phyloP scores from a whole-genome alignment of 805 yeast genomes.

The Clavispora vitiphila region DNA sequence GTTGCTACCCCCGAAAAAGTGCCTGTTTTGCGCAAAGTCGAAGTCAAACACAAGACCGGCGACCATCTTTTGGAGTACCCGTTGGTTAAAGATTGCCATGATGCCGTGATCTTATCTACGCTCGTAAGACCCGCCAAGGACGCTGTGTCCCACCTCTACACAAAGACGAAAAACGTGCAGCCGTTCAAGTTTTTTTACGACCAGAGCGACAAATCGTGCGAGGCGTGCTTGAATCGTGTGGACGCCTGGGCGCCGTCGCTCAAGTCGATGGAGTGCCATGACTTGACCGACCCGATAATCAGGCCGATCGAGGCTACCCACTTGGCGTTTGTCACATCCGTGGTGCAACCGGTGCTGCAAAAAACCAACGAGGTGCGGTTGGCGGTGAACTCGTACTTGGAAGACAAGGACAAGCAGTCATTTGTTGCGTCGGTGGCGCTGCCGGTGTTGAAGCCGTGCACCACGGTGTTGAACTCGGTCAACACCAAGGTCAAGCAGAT shows the following conservation, averaged over 20 bases:
- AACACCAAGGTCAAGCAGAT: background rate
- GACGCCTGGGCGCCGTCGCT: slow-evolving; percentile 59
- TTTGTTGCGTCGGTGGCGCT: background rate
- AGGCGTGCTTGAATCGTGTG: slow-evolving; percentile 48
- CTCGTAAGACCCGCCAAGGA: background rate
- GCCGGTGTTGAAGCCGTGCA: background rate
- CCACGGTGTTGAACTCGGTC: background rate
- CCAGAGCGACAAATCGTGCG: slow-evolving; percentile 49
- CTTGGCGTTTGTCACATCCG: slow-evolving; percentile 20
- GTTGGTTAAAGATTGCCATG: background rate
- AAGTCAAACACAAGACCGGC: background rate
- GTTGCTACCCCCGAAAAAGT: background rate
- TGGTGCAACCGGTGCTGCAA: slow-evolving; percentile 46
- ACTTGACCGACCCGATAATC: slow-evolving; percentile 43
- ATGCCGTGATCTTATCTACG: background rate
- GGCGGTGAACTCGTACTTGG: slow-evolving; percentile 1
- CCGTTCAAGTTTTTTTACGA: slow-evolving; percentile 26
- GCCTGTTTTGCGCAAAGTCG: background rate
- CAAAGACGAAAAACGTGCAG: background rate
- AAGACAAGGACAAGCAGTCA: background rate
- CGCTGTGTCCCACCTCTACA: background rate
- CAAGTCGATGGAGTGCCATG: slow-evolving; percentile 48
- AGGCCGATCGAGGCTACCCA: slow-evolving; percentile 49
- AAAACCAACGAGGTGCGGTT: slow-evolving; percentile 36
- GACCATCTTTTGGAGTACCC: slow-evolving; percentile 4